phyloP scores from a whole-genome alignment of 2,329 filamentous ascomycete species.

The Botrytis deweyae region DNA sequence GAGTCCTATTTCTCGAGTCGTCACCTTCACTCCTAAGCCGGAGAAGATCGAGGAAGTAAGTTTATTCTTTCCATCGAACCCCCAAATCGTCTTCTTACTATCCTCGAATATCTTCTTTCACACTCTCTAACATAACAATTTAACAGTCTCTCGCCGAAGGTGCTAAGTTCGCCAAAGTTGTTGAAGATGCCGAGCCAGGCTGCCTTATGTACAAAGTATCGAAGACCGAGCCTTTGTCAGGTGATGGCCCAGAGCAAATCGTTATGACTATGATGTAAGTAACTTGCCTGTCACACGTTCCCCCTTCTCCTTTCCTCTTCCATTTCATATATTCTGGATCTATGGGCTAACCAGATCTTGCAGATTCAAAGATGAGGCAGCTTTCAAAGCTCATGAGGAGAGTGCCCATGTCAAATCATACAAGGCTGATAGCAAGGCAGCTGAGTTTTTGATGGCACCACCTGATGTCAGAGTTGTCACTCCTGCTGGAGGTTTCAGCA shows the following conservation, averaged over 20 bases:
- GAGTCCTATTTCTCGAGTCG: neutral
- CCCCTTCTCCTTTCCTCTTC: neutral
- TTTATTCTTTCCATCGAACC: neutral
- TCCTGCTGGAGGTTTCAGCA: conserved; percentile 5
- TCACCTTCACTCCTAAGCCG: conserved; percentile 15
- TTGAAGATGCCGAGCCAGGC: conserved; percentile 3
- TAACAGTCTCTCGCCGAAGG: neutral
- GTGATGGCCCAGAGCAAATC: conserved; percentile 15
- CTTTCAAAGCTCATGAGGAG: conserved; percentile 12
- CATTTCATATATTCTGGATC: no score
- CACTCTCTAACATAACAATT: neutral
- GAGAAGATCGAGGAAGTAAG: conserved; percentile 1
- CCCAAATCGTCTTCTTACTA: neutral
- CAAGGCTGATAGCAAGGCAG: neutral
- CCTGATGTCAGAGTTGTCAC: neutral
- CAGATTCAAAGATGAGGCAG: conserved; percentile 11
- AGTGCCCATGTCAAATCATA: neutral
- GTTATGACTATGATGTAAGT: conserved; percentile 11
- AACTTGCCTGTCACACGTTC: neutral
- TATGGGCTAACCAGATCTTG: neutral
- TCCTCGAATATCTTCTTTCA: neutral
- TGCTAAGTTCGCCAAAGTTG: neutral
- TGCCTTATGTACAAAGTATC: conserved; percentile 11
- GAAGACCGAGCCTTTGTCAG: neutral
- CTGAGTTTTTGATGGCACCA: neutral